A percentile compares a stretch with the other conserved stretches of the same genome.
Evolutionary conservation across 2,329 filamentous ascomycete species (phyloP).

Genomic region (Colletotrichum gigasporum): DNA sequence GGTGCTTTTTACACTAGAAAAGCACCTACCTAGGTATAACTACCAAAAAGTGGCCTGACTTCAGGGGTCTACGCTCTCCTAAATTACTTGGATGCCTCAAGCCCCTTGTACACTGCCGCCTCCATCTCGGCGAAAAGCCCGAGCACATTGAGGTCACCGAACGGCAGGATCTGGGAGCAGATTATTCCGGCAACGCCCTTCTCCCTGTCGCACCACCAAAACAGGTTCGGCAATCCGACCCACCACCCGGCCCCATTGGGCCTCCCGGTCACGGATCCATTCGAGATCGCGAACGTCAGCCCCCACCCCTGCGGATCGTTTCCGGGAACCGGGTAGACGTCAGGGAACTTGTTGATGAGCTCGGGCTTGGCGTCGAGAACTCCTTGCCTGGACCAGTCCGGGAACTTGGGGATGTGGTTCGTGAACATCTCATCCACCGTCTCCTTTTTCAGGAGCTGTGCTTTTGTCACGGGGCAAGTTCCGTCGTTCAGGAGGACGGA

Average conservation of each 20-base stretch:
- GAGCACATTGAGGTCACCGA: conserved; percentile 53
- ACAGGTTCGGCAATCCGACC: conserved; percentile 69
- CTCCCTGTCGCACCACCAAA: conserved; percentile 71
- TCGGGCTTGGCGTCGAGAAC: conserved; percentile 58
- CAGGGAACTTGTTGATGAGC: conserved; percentile 53
- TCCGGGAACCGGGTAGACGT: conserved; percentile 56
- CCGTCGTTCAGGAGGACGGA: conserved; percentile 72
- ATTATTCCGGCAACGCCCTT: conserved; percentile 65
- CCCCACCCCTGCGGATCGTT: conserved; percentile 72
- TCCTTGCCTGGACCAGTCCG: conserved; percentile 58
- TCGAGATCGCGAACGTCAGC: conserved; percentile 63
- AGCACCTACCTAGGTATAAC: too few species aligned
- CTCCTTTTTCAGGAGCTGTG: conserved; percentile 60
- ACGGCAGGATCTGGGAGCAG: conserved; percentile 60
- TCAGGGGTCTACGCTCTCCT: too few species aligned
- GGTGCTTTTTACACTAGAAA: not conserved
- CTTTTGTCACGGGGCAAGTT: conserved; percentile 63
- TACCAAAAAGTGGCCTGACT: too few species aligned
- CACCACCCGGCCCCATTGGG: conserved; percentile 61
- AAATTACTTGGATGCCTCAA: too few species aligned
- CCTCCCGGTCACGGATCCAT: conserved; percentile 61
- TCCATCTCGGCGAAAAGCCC: conserved; percentile 51
- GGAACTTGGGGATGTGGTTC: conserved; percentile 68
- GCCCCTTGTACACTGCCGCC: conserved; percentile 45
- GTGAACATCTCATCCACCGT: conserved; percentile 72